Conservation (phyloP, 2,329 filamentous ascomycete genomes). For the Exophiala sp. region DNA sequence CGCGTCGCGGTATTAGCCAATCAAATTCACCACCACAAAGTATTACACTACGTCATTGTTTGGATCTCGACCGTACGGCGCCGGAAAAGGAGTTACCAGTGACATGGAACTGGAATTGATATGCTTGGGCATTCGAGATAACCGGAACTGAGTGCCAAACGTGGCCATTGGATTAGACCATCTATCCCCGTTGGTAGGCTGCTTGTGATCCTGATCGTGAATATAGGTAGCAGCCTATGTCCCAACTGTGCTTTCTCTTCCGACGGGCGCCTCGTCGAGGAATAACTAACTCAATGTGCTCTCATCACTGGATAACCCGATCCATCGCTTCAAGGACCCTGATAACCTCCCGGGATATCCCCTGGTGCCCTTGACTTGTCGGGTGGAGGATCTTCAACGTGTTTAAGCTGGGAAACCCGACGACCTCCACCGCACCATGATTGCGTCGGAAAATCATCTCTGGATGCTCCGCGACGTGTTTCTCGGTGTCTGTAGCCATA, state of each 20-base stretch:
- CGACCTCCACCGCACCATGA: neutral
- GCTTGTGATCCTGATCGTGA: no score
- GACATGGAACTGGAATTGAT: no score
- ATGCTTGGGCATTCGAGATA: no score
- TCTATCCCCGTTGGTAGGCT: no score
- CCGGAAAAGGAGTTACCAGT: no score
- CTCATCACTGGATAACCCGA: neutral
- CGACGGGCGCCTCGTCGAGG: no score
- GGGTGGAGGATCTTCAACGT: slow-evolving; percentile 29
- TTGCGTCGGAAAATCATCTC: neutral
- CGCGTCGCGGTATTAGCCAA: neutral
- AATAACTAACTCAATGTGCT: neutral
- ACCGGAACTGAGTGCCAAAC: no score
- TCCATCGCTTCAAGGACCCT: neutral
- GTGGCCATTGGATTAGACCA: no score
- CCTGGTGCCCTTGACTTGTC: slow-evolving; percentile 28
- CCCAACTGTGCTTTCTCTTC: neutral
- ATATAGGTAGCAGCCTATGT: no score
- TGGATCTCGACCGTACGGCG: neutral
- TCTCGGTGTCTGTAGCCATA: neutral
- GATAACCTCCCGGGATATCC: slow-evolving; percentile 27
- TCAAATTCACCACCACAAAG: neutral
- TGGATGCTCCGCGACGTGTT: neutral
- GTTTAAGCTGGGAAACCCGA: slow-evolving; percentile 14
- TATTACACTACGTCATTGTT: slow-evolving; percentile 1